Evolutionary conservation across 2,329 filamentous ascomycete species (phyloP), one percentile per base, ranked within the genome.

Genomic region (Exophiala viscosa): DNA sequence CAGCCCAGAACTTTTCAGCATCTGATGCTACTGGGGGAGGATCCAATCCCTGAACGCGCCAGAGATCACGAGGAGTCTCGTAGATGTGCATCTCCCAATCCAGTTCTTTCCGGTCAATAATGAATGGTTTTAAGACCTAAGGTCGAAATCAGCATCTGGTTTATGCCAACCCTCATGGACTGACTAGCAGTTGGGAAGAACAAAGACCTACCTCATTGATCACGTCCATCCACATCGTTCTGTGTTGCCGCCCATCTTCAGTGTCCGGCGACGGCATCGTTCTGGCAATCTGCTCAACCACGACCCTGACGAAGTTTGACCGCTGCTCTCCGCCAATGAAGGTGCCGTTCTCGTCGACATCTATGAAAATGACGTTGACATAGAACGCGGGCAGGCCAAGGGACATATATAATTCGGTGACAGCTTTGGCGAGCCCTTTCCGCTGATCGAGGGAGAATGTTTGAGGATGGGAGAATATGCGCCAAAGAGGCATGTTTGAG

Each of bases 301-400:
- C 52, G 14, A 61, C 46, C n/a, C 55, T 35, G 23, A 62, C 58
- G 40, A 62, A 60, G 28, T 59, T 58, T 10, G 17, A 33, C 36
- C 34, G 45, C n/a, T 36, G 35, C 39, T 58, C 50, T 5, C 59
- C 59, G 14, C 57, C 59, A 11, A 60, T 48, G 17, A 43, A 60
- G 18, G 48, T 17, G 13, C 32, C 32, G 10, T 40, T 50, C 28
- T 53, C 54, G 23, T 34, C 35, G 14, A 61, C 35, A 14, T 52
- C 38, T 9, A 62, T 40, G 59, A 67, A 68, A 7, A 67, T 56
- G 11, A 56, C 53, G 10, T 65, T 59, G 41, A 66, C 64, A 49
- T 68, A 67, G 57, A 68, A 68, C 10, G 61, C 59, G 0, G 65
- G 64, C 1, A 67, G 58, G 9, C 64, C 62, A 15, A 51, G 3